Evolutionary conservation across 768 basidiomycete genomes (phyloP).

Genomic region (Punctularia strigosozonata): DNA sequence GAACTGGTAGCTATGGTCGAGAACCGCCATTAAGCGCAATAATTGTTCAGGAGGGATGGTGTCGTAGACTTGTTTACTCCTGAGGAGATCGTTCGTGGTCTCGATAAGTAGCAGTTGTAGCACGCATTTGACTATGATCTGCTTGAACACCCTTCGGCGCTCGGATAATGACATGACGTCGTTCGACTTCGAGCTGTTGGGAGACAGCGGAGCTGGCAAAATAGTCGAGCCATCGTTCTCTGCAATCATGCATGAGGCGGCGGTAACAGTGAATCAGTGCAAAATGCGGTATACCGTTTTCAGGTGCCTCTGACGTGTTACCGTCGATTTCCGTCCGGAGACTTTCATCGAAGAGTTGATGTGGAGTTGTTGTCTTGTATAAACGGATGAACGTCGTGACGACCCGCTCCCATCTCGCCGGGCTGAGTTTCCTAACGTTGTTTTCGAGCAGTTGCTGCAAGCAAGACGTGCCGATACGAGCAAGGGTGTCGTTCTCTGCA

Average conservation of each 20-base stretch:
- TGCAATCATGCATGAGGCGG: constrained; percentile 14
- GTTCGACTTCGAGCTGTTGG: constrained; percentile 37
- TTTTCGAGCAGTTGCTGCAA: constrained; percentile 91
- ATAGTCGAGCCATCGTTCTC: constrained; percentile 59
- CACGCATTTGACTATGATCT: constrained; percentile 99
- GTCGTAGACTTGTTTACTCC: constrained; percentile 83
- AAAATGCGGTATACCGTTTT: constrained; percentile 20
- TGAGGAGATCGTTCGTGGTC: constrained; percentile 90
- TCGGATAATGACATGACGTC: constrained; percentile 47
- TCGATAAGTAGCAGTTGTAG: constrained; percentile 93
- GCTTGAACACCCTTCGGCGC: constrained; percentile 85
- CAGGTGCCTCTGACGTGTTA: constrained; percentile 38
- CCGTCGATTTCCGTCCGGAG: constrained; percentile 77
- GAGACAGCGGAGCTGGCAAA: constrained; percentile 81
- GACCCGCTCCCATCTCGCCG: constrained; percentile 83
- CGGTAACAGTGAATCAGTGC: not conserved
- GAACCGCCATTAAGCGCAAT: constrained; percentile 85
- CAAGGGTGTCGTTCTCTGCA: constrained; percentile 93
- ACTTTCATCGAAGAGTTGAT: constrained; percentile 90
- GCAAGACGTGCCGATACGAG: constrained; percentile 95
- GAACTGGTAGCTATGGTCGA: constrained; percentile 97
- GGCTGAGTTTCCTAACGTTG: constrained; percentile 79
- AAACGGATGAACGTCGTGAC: constrained; percentile 88
- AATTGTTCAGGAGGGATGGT: constrained; percentile 93
- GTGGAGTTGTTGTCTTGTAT: constrained; percentile 96